Conservation (phyloP, 2,329 filamentous ascomycete genomes). For the Metarhizium sp. region DNA sequence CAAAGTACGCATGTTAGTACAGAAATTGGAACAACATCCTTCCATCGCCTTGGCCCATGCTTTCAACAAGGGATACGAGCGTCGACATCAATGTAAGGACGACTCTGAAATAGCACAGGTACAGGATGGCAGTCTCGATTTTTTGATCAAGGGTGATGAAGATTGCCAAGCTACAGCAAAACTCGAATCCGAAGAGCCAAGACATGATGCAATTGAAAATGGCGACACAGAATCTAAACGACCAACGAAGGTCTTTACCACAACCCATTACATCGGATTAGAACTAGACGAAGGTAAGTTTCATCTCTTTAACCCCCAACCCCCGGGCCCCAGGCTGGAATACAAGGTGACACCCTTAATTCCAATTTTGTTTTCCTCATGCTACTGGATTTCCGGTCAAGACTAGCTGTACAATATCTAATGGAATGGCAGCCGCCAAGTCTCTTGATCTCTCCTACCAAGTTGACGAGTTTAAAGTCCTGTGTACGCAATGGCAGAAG, state of each 20-base stretch:
- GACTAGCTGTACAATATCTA: not conserved
- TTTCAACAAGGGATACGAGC: conserved; percentile 87
- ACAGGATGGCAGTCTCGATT: conserved; percentile 42
- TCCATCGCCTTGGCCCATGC: conserved; percentile 79
- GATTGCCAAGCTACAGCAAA: not conserved
- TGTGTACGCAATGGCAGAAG: conserved; percentile 66
- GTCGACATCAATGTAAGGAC: conserved; percentile 61
- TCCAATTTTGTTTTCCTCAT: not conserved
- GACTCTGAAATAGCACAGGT: conserved; percentile 43
- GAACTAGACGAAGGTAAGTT: conserved; percentile 64
- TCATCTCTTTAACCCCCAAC: not conserved
- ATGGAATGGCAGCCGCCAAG: conserved; percentile 48
- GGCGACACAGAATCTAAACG: conserved; percentile 25
- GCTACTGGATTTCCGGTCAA: not conserved
- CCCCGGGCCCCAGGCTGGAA: not conserved
- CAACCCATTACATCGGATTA: conserved; percentile 89
- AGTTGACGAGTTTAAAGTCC: conserved; percentile 78
- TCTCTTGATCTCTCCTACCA: conserved; percentile 71
- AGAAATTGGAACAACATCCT: conserved; percentile 69
- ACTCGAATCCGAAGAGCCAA: not conserved
- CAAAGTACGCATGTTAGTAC: conserved; percentile 78
- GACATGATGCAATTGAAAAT: conserved; percentile 25
- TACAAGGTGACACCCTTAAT: not conserved
- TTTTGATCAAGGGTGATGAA: conserved; percentile 32
- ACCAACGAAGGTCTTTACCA: conserved; percentile 59